Conservation (phyloP, 495 filamentous ascomycete species). For the Staphylotrichum tortipilum region DNA sequence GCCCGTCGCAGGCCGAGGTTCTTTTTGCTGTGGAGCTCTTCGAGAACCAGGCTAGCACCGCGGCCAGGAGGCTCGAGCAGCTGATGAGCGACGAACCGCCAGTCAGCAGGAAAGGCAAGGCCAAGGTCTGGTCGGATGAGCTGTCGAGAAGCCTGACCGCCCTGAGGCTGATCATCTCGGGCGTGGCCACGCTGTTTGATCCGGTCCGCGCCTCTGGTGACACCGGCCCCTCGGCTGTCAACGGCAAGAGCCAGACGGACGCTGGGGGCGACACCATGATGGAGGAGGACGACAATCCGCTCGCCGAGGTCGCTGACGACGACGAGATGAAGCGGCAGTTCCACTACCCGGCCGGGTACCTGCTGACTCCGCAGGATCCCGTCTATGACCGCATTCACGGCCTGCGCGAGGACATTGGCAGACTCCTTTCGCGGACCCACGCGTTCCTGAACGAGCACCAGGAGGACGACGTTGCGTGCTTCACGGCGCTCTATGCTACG, state of each 20-base stretch:
- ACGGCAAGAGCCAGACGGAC: conserved; percentile 34
- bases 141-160: conserved; percentile 82
- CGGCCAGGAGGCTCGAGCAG: conserved; percentile 50
- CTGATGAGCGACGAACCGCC: conserved; percentile 72
- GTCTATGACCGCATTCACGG: conserved; percentile 71
- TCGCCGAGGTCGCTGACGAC: conserved; percentile 66
- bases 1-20: conserved; percentile 67
- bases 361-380: conserved; percentile 49
- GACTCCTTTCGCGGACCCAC: conserved; percentile 73
- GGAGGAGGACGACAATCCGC: conserved; percentile 55
- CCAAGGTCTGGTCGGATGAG: conserved; percentile 98
- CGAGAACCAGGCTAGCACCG: conserved; percentile 59
- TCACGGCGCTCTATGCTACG: conserved; percentile 82
- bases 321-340: conserved; percentile 74
- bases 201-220: conserved; percentile 56
- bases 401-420: conserved; percentile 70
- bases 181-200: conserved; percentile 82
- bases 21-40: conserved; percentile 84
- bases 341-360: conserved; percentile 77
- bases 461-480: conserved; percentile 92
- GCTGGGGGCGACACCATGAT: conserved; percentile 37
- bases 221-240: conserved; percentile 16
- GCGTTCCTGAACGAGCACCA: conserved; percentile 73
- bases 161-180: conserved; percentile 75
- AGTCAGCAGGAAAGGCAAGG: conserved; percentile 88